phyloP scores from a whole-genome alignment of 1,139 yeast species.

The Petasospora fabianii region DNA sequence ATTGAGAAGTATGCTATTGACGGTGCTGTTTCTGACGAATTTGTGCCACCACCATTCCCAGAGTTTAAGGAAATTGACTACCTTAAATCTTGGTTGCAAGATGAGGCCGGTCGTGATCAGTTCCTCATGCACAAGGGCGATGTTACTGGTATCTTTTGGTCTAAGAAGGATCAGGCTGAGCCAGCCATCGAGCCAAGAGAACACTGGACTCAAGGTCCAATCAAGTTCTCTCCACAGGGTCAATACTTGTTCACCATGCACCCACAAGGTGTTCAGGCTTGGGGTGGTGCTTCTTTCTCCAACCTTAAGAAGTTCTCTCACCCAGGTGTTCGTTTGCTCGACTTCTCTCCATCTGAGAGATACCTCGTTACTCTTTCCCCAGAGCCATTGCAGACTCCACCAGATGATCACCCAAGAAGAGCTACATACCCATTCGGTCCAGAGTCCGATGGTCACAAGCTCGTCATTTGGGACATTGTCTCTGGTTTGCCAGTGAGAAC shows the following conservation, averaged over 20 bases:
- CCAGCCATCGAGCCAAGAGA: slow-evolving; percentile 73
- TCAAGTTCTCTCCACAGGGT: slow-evolving; percentile 93
- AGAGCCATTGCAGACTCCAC: slow-evolving; percentile 70
- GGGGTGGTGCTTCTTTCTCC: slow-evolving; percentile 88
- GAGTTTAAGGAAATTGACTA: slow-evolving; percentile 75
- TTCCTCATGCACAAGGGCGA: slow-evolving; percentile 76
- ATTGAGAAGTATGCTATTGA: slow-evolving; percentile 77
- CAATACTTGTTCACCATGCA: slow-evolving; percentile 84
- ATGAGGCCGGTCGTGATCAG: slow-evolving; percentile 88
- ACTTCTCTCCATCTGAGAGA: slow-evolving; percentile 90
- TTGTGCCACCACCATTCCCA: slow-evolving; percentile 66
- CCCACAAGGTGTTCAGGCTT: slow-evolving; percentile 91
- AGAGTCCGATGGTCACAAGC: slow-evolving; percentile 88
- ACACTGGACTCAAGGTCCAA: slow-evolving; percentile 83
- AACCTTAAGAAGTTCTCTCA: slow-evolving; percentile 80
- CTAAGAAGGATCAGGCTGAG: slow-evolving; percentile 74
- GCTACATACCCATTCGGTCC: slow-evolving; percentile 78
- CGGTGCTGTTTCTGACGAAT: slow-evolving; percentile 61
- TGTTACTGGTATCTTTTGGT: slow-evolving; percentile 84
- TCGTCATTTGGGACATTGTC: slow-evolving; percentile 88
- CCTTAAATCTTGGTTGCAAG: slow-evolving; percentile 88
- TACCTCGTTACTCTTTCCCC: slow-evolving; percentile 90
- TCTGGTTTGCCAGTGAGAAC: slow-evolving; percentile 86
- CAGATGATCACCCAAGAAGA: slow-evolving; percentile 59
- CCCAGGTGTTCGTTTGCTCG: slow-evolving; percentile 84